Evolutionary conservation across 371 early-diverging fungal species (phyloP).

Genomic region (Rhizopus arrhizus): DNA sequence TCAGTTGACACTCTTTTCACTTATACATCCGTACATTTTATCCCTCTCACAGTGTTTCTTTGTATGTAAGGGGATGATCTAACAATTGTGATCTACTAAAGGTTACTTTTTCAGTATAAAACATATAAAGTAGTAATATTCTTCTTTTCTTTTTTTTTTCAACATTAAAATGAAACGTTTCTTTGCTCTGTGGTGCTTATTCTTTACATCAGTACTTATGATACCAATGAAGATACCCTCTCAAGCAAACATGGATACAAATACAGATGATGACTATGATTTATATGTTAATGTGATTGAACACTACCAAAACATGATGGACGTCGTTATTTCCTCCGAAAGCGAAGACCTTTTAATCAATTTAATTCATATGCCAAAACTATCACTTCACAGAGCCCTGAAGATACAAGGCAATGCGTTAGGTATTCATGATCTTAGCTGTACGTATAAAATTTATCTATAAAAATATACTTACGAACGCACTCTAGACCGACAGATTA

Average conservation of each 20-base stretch:
- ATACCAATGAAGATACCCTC: no score
- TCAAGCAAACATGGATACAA: not conserved
- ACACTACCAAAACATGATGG: constrained; percentile 37
- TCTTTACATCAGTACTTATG: no score
- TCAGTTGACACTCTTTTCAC: not conserved
- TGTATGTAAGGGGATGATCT: not conserved
- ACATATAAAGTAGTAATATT: not conserved
- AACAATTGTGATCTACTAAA: not conserved
- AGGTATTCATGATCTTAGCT: constrained; percentile 13
- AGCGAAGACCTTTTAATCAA: constrained; percentile 37
- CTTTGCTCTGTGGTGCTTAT: no score
- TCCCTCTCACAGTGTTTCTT: not conserved
- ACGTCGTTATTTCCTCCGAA: constrained; percentile 33
- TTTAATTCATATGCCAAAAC: constrained; percentile 26
- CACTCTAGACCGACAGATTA: constrained; percentile 15
- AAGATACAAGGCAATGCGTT: constrained; percentile 14
- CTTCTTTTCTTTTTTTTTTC: not conserved
- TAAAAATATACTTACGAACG: not conserved
- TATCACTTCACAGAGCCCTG: constrained; percentile 4
- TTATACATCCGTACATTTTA: no score
- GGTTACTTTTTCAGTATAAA: no score
- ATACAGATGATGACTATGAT: constrained; percentile 8
- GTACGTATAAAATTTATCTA: constrained; percentile 10
- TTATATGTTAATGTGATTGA: constrained; percentile 10
- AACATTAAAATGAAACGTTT: not conserved